Base-by-base conservation (phyloP, 1,284 basidiomycete genomes). In the Anthracocystis walkeri region DNA sequence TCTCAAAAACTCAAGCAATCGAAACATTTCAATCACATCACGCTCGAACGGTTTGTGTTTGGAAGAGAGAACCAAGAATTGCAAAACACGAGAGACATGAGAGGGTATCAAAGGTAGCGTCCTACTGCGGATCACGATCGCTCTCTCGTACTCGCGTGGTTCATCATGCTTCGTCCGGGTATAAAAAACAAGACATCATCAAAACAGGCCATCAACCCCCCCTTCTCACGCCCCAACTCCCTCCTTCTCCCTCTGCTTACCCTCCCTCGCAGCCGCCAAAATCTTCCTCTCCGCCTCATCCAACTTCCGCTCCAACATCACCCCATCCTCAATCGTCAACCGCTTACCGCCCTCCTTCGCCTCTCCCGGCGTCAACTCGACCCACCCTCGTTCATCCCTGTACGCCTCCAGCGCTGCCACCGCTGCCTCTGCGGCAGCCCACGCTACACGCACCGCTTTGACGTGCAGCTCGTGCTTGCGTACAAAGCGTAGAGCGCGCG, bases 351-450 rank as follows among this genome's bases (percentile, higher is more conserved):
- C 20, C 41, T 8, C 18, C 33, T 12, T 16, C 40, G 4, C 49
- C n/a, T 46, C 46, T 35, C 41, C 16, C 7, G 35, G 35, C n/a
- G 46, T 49, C 25, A 23, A 31, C 29, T 78, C 66, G 3, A 46
- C 31, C 63, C 73, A 76, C 3, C 60, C 65, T 27, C 38, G 49
- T 33, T 79, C 77, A 35, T 79, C 77, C 12, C 77, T 38, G 27
- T 77, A 79, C 20, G 77, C 77, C 41, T 79, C 77, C 7, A 79
- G 40, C 16, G 75, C 77, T 0, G 77, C 77, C 2, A 79, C 67
- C 8, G 74, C 72, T 5, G 75, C 75, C 58, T 79, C 77, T 1
- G 67, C 65, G 0, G 74, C 64, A 0, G 77, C 75, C 75, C 75
- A 77, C 3, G 67, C 65, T 0, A 68, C 72, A 0, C 74, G 21